phyloP scores from a whole-genome alignment of 2,329 filamentous ascomycete species.

The Trichocomaceae sp. region DNA sequence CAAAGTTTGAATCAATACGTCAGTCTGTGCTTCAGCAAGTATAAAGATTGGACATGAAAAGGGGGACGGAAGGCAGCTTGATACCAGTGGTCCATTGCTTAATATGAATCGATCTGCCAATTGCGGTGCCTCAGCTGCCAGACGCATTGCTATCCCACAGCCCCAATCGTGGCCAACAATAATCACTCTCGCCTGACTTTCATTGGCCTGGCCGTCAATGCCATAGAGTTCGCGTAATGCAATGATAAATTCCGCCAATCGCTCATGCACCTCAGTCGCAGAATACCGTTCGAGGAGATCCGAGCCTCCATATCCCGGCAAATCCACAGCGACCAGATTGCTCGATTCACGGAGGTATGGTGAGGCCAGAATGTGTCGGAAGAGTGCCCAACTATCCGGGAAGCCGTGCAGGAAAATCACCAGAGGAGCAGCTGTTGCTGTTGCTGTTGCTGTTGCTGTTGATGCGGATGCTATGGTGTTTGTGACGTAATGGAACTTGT shows the following conservation, averaged over 20 bases:
- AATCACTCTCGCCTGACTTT: constrained; percentile 39
- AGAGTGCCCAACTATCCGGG: constrained; percentile 53
- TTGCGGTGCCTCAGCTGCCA: constrained; percentile 53
- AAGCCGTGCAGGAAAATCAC: constrained; percentile 55
- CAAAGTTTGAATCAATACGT: background rate
- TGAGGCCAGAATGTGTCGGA: constrained; percentile 44
- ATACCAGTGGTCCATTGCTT: constrained; percentile 48
- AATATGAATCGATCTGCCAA: constrained; percentile 52
- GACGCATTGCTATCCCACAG: constrained; percentile 45
- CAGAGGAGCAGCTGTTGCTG: constrained; percentile 26
- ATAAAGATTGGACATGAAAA: background rate
- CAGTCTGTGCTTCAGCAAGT: background rate
- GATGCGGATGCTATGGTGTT: constrained; percentile 27
- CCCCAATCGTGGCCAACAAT: constrained; percentile 53
- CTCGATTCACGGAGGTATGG: constrained; percentile 32
- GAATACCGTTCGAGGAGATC: constrained; percentile 47
- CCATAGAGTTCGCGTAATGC: constrained; percentile 44
- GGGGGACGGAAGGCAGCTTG: background rate
- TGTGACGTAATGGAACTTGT: constrained; percentile 51
- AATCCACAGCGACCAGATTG: constrained; percentile 49
- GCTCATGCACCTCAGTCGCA: constrained; percentile 47
- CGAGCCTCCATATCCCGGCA: constrained; percentile 55
- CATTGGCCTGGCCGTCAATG: constrained; percentile 23
- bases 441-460: constrained; percentile 9
- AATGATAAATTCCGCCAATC: constrained; percentile 48